Percentiles rank a stretch among this genome's conserved stretches.
These are phyloP conservation scores for Pittosporum tobira DNA, from an alignment of 129 eudicot species.

Conservation along the genomic window DNA sequence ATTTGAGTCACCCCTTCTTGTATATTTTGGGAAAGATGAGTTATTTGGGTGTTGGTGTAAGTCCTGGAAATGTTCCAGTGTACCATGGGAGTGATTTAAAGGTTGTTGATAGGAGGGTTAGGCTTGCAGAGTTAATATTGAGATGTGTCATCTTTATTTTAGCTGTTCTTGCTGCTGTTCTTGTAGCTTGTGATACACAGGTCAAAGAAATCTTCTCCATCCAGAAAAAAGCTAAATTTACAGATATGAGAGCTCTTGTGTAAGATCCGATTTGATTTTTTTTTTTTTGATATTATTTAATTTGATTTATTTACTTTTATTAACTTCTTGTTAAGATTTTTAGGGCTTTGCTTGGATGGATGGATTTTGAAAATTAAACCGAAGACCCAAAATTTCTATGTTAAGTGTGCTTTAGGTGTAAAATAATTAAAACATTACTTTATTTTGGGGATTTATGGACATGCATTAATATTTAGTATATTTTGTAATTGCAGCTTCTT, in stretches of 20 bases:
- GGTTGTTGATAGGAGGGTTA: conserved; percentile 51
- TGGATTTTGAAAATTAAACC: no score
- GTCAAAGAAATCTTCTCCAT: conserved; percentile 57
- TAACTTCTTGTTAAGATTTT: no score
- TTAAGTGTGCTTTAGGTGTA: no score
- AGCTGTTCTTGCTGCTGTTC: conserved; percentile 60
- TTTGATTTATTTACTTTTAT: no score
- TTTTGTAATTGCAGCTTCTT: conserved; percentile 40
- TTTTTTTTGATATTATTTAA: no score
- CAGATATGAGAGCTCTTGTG: conserved; percentile 81
- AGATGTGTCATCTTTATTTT: conserved; percentile 47
- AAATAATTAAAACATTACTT: no score
- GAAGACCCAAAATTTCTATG: no score
- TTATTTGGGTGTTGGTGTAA: conserved; percentile 60
- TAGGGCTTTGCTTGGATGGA: no score
- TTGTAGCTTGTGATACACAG: conserved; percentile 64
- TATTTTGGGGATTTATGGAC: no score
- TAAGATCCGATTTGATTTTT: no score
- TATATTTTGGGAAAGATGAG: conserved; percentile 24
- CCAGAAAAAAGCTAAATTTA: conserved; percentile 55
- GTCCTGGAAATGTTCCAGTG: conserved; percentile 62
- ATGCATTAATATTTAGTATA: no score
- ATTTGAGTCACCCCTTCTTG: not conserved
- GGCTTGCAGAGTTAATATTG: conserved; percentile 49
- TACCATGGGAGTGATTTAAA: conserved; percentile 43